These are phyloP conservation scores for Blechomonas ayalai DNA, from an alignment of 208 protist species.

Conservation along the genomic window DNA sequence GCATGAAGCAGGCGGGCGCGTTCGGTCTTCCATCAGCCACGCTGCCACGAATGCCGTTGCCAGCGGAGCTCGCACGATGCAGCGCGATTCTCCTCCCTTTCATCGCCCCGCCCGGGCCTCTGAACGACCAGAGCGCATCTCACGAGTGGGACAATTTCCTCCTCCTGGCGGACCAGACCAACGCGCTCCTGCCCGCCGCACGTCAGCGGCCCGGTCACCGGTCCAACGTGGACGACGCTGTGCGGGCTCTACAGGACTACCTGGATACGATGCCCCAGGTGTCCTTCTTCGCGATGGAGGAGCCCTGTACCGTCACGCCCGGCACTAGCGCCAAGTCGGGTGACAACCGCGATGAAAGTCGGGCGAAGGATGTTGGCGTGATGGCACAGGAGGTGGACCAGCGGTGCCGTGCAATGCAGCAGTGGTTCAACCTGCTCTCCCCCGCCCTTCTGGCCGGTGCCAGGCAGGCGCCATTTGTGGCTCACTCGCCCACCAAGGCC, in stretches of 20 bases:
- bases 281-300: no score
- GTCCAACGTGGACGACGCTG: constrained; percentile 4
- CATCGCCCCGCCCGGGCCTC: no score
- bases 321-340: no score
- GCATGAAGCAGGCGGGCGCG: constrained; percentile 6
- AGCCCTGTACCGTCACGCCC: no score
- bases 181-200: constrained; percentile 10
- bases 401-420: no score
- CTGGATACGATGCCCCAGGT: constrained; percentile 6
- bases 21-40: constrained; percentile 9
- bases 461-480: constrained; percentile 18
- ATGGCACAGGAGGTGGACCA: no score
- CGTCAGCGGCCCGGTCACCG: constrained; percentile 5
- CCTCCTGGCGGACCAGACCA: constrained; percentile 39
- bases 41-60: constrained; percentile 4
- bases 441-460: constrained; percentile 9
- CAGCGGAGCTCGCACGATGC: neutral
- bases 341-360: no score
- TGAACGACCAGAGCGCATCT: constrained; percentile 4
- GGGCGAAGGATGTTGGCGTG: no score
- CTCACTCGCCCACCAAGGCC: neutral
- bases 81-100: no score
- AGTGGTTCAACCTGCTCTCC: no score
- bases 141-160: constrained; percentile 1
- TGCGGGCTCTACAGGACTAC: constrained; percentile 12